Base-by-base conservation (phyloP, 768 basidiomycete genomes). In the Tylopilus plumbeoviolaceoides region DNA sequence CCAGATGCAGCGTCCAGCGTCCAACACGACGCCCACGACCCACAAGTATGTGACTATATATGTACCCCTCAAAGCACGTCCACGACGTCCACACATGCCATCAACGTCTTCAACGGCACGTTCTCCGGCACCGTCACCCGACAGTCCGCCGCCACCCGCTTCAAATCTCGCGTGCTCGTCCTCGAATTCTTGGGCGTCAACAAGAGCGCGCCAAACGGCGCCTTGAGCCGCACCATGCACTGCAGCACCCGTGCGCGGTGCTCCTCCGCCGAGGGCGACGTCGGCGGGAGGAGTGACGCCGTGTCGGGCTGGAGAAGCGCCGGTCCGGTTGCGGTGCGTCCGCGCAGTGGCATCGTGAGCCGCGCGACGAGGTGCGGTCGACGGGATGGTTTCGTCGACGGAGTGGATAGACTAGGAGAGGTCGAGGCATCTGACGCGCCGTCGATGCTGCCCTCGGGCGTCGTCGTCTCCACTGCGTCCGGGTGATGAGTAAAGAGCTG, bases 71-170 rank as follows among this genome's bases (percentile, higher is more conserved):
- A 55, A 21, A 55, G 44, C 25, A 57, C 44, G 8, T 61, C 60
- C 39, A 58, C 11, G 11, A 20, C 10, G 5, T 41, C n/a, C 45
- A 39, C 7, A 45, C 23, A 28, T 0, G 47, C 31, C 0, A 51
- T 0, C 17, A 61, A 23, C 35, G 7, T 12, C 6, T 23, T 20
- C 21, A 50, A 39, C 12, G 42, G 10, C 11, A 23, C 52, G 3
- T 45, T 33, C 7, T 50, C 45, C n/a, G 17, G 21, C 3, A 62
- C 60, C 2, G 2, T 52, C 23, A 61, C 53, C 11, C 12, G 4
- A 38, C 49, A 47, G 4, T 61, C 60, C 14, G 60, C 4, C 25
- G 42, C 60, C 6, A 61, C 48, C 53, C 60, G 41, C 42, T 33
- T 55, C 23, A 30, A 11, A 30, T 30, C 58, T 55, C 38, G 31